Conservation (phyloP, 192 early-diverging fungal species). For the Backusella sp. region DNA sequence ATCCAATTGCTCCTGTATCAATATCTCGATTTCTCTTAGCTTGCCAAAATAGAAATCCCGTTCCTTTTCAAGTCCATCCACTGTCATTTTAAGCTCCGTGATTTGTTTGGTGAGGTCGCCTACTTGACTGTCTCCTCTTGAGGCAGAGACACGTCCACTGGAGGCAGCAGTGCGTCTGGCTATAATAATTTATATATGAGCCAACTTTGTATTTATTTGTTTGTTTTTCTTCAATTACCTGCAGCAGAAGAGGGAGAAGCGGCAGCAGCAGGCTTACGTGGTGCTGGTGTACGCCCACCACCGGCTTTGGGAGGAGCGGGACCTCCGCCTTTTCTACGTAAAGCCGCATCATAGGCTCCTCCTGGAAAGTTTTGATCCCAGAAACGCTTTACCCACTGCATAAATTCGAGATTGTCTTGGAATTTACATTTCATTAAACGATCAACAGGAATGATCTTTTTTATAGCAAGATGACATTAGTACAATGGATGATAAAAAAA, state of each 20-base stretch:
- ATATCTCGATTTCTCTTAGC: slow-evolving; percentile 91
- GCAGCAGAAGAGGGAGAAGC: background rate
- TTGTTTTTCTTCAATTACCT: slow-evolving; percentile 7
- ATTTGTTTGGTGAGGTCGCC: slow-evolving; percentile 77
- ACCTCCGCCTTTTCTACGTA: slow-evolving; percentile 53
- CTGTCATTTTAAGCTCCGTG: slow-evolving; percentile 77
- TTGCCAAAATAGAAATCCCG: slow-evolving; percentile 97
- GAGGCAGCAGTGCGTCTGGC: slow-evolving; percentile 26
- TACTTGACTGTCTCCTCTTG: slow-evolving; percentile 49
- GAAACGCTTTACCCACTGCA: slow-evolving; percentile 94
- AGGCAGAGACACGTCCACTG: slow-evolving; percentile 30
- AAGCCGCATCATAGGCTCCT: slow-evolving; percentile 80
- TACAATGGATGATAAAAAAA: background rate
- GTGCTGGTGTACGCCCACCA: slow-evolving; percentile 21
- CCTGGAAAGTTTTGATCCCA: slow-evolving; percentile 90
- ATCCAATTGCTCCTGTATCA: slow-evolving; percentile 81
- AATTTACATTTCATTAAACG: slow-evolving; percentile 93
- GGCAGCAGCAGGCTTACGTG: slow-evolving; percentile 16
- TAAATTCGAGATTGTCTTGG: slow-evolving; percentile 98
- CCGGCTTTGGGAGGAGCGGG: slow-evolving; percentile 39
- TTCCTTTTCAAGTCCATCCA: slow-evolving; percentile 94
- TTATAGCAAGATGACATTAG: background rate
- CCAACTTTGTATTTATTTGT: background rate
- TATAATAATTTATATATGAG: background rate
- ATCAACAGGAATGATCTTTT: slow-evolving; percentile 81